Base-by-base conservation (phyloP, 495 filamentous ascomycete species). In the Podospora pseudoanserina region DNA sequence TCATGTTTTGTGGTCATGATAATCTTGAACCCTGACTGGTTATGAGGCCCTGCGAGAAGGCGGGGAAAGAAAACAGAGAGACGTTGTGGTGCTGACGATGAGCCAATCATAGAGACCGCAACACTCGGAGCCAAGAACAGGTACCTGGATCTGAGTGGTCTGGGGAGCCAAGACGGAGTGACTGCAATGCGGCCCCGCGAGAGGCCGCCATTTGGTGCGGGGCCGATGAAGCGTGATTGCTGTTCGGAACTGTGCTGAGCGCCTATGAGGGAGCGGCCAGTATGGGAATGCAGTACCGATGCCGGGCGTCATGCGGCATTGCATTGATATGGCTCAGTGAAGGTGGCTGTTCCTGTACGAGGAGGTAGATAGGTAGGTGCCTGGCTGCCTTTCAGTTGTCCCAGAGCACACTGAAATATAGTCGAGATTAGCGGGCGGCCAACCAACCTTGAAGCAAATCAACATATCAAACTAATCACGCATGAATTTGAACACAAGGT, bases 141-240 rank as follows among this genome's bases (percentile, higher is more conserved):
- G 44, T 59, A 23, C 28, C 27, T 34, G 53, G 15, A 0, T 63
- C 62, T 63, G 66, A 60, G n/a, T 30, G 16, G 26, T 16, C 26
- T 0, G 26, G 11, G 23, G 6, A 28, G 59, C 19, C 11, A 61
- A 28, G 59, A 30, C 11, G 23, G 26, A 61, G 27, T 61, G 59
- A 61, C 32, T 61, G 59, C 27, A 61, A 61, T 28, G 27, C 49
- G 34, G 53, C 20, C n/a, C 18, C 28, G 19, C 54, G 13, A 49
- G 66, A 67, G 66, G 66, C 66, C 66, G 66, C 66, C 66, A 32
- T 32, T 11, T 62, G 59, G 13, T 32, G 59, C 23, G 59, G 59
- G 59, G 59, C 19, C 30, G 39, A 49, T 11, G 7, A 16, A 49
- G 39, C 13, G 39, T 49, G 39, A 49, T 49, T 49, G 39, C 39